phyloP scores from a whole-genome alignment of 2,329 filamentous ascomycete genomes.

The Fusarium agapanthi region DNA sequence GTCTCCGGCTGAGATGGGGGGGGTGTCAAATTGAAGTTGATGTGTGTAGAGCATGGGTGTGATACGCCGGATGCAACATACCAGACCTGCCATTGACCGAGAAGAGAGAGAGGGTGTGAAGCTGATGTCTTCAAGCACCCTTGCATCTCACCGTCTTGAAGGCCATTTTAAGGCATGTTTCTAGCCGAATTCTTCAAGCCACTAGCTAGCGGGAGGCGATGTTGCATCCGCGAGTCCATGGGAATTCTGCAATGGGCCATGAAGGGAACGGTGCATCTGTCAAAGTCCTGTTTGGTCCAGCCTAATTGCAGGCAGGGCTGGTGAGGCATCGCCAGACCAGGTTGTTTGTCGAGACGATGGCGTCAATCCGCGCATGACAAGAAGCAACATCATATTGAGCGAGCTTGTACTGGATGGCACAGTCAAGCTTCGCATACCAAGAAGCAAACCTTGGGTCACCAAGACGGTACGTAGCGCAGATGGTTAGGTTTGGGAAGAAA shows the following conservation, averaged over 20 bases:
- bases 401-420: not conserved
- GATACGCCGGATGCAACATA: slow-evolving; percentile 38
- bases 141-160: slow-evolving; percentile 12
- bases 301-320: slow-evolving; percentile 12
- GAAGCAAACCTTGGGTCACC: slow-evolving; percentile 1
- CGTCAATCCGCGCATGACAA: not conserved
- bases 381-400: not conserved
- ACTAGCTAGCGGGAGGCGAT: slow-evolving; percentile 21
- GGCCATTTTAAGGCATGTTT: slow-evolving; percentile 21
- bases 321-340: slow-evolving; percentile 14
- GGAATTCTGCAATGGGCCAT: not conserved
- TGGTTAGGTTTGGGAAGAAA: not conserved
- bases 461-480: not conserved
- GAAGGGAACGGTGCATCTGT: slow-evolving; percentile 6
- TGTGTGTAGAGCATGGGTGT: slow-evolving; percentile 23
- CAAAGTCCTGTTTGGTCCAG: slow-evolving; percentile 17
- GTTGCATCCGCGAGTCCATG: slow-evolving; percentile 27
- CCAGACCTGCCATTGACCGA: slow-evolving; percentile 20
- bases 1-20: slow-evolving; percentile 5
- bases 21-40: slow-evolving; percentile 19
- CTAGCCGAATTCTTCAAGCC: slow-evolving; percentile 10
- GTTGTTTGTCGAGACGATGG: slow-evolving; percentile 15
- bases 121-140: slow-evolving; percentile 27
- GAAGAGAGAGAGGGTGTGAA: slow-evolving; percentile 22
- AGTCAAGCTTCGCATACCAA: not conserved